Conservation (phyloP, 2,329 filamentous ascomycete species). For the Aspergillus sp. region DNA sequence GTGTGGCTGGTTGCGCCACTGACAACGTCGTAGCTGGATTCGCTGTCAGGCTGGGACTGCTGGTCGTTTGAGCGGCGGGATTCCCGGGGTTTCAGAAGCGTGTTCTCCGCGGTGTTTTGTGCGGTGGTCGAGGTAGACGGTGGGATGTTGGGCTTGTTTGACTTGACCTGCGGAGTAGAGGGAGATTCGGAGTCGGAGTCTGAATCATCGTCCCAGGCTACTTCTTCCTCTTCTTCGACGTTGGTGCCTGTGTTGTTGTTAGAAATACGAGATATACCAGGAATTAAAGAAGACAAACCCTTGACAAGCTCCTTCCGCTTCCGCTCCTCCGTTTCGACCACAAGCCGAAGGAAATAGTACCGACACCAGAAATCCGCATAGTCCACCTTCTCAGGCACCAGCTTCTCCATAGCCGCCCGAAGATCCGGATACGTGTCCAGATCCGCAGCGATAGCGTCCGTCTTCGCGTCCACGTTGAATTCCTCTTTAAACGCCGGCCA, state of each 20-base stretch:
- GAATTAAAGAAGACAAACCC: constrained; percentile 47
- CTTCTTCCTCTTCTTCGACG: constrained; percentile 60
- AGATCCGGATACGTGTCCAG: constrained; percentile 80
- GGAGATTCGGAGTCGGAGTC: constrained; percentile 43
- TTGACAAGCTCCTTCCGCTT: constrained; percentile 82
- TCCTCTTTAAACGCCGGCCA: constrained; percentile 62
- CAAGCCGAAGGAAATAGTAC: constrained; percentile 89
- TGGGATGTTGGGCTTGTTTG: constrained; percentile 30
- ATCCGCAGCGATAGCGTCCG: constrained; percentile 70
- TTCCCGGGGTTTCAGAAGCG: constrained; percentile 53
- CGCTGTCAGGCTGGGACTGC: constrained; percentile 83
- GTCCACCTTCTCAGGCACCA: constrained; percentile 86
- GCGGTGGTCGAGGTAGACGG: constrained; percentile 15
- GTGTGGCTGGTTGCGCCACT: constrained; percentile 71
- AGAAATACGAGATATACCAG: constrained; percentile 1
- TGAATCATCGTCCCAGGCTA: constrained; percentile 63
- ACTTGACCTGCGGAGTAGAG: constrained; percentile 33
- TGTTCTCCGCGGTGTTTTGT: constrained; percentile 21
- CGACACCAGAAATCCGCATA: constrained; percentile 87
- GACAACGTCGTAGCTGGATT: constrained; percentile 92
- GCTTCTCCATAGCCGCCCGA: constrained; percentile 80
- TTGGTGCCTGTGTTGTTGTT: constrained; percentile 27
- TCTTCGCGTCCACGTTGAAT: constrained; percentile 78
- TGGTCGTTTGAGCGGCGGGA: constrained; percentile 71
- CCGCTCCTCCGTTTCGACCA: constrained; percentile 87